Conservation (phyloP, 1,139 yeast species). For the Saccharomycopsis phalli region DNA sequence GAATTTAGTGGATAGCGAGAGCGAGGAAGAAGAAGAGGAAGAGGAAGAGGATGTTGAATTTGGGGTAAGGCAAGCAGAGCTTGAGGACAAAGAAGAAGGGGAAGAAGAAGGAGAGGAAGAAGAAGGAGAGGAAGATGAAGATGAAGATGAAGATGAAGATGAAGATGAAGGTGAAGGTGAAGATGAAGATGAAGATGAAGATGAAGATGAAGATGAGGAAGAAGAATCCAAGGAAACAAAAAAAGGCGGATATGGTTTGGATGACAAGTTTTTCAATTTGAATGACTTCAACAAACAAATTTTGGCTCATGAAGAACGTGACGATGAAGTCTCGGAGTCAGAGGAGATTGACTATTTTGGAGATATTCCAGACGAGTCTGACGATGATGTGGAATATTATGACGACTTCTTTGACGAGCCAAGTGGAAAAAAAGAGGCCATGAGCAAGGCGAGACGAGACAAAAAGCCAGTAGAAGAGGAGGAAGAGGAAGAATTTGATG, state of each 20-base stretch:
- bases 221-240: slow-evolving; percentile 24
- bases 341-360: slow-evolving; percentile 59
- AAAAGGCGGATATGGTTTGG: slow-evolving; percentile 44
- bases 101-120: slow-evolving; percentile 24
- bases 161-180: slow-evolving; percentile 21
- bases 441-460: neutral
- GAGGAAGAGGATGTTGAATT: slow-evolving; percentile 26
- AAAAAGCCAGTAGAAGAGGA: slow-evolving; percentile 25
- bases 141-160: slow-evolving; percentile 24
- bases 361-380: slow-evolving; percentile 49
- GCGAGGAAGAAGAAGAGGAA: slow-evolving; percentile 24
- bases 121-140: slow-evolving; percentile 22
- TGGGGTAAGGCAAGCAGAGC: slow-evolving; percentile 23
- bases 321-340: slow-evolving; percentile 37
- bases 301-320: slow-evolving; percentile 55
- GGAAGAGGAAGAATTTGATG: slow-evolving; percentile 33
- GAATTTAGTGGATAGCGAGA: slow-evolving; percentile 26
- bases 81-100: slow-evolving; percentile 23
- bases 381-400: slow-evolving; percentile 63
- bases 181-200: slow-evolving; percentile 22
- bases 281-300: slow-evolving; percentile 82
- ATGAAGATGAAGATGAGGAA: slow-evolving; percentile 23
- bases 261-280: slow-evolving; percentile 78
- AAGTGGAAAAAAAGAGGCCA: slow-evolving; percentile 13
- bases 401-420: slow-evolving; percentile 68